These are phyloP conservation scores for Cystofilobasidium capitatum DNA, from an alignment of 768 basidiomycete genomes.

Conservation along the genomic window DNA sequence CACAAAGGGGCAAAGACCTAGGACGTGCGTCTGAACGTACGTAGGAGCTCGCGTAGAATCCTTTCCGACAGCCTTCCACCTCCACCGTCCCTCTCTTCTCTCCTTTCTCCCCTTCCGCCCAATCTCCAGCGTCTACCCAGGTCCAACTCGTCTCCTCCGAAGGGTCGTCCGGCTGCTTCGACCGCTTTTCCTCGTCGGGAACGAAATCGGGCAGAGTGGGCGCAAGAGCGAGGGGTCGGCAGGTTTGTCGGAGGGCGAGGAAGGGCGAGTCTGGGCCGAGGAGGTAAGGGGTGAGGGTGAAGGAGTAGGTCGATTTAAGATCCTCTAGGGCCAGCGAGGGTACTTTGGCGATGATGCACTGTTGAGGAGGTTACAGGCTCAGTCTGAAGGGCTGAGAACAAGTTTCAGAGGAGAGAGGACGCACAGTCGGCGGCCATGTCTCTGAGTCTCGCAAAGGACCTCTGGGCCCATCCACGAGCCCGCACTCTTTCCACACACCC, in stretches of 20 bases:
- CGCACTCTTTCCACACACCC: background rate
- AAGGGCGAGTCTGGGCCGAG: background rate
- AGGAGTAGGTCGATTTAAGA: background rate
- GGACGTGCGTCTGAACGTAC: background rate
- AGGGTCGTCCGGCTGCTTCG: background rate
- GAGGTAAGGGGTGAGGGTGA: background rate
- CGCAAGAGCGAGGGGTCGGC: background rate
- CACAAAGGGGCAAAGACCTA: too few species aligned
- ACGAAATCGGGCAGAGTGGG: background rate
- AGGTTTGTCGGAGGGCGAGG: background rate
- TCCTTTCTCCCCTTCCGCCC: background rate
- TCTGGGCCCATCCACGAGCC: background rate
- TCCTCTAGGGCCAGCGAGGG: background rate
- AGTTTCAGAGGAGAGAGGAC: background rate
- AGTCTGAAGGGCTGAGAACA: background rate
- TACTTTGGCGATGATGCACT: background rate
- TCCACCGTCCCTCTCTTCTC: background rate
- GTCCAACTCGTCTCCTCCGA: background rate
- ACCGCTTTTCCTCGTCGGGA: too few species aligned
- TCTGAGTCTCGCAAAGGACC: background rate
- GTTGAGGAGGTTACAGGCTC: too few species aligned
- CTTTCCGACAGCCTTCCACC: background rate
- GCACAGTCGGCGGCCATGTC: background rate
- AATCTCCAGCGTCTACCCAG: background rate
- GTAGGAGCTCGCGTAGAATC: background rate